Conservation (phyloP, 371 early-diverging fungal species). For the Fennellomyces sp. region DNA sequence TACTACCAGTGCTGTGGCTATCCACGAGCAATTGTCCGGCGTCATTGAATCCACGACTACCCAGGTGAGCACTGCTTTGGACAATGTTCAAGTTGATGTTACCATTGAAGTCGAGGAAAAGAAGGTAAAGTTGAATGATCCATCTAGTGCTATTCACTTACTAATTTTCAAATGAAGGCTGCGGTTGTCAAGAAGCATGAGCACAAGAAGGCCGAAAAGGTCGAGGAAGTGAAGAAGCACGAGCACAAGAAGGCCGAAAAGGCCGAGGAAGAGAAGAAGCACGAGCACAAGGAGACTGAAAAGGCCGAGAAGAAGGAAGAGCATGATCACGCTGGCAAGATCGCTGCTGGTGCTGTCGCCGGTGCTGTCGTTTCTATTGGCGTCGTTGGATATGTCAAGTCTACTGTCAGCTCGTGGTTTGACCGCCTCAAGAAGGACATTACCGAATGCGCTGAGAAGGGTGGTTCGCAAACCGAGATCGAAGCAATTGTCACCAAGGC, state of each 20-base stretch:
- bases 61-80: conserved; percentile 9
- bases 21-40: background rate
- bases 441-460: background rate
- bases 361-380: conserved; percentile 6
- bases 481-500: conserved; percentile 17
- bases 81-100: background rate
- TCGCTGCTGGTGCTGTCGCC: conserved; percentile 2
- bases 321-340: conserved; percentile 5
- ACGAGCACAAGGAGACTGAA: conserved; percentile 3
- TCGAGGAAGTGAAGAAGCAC: background rate
- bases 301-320: conserved; percentile 25
- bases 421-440: background rate
- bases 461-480: conserved; percentile 23
- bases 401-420: conserved; percentile 18
- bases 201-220: background rate
- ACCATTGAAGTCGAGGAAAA: background rate
- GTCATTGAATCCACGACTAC: conserved; percentile 7
- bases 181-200: background rate
- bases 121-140: background rate
- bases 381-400: conserved; percentile 21
- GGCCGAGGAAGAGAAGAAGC: conserved; percentile 13
- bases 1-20: background rate
- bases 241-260: conserved; percentile 12
- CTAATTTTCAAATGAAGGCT: background rate
- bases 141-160: background rate